Evolutionary conservation across 352 stramenopile species (phyloP).

Genomic region (Phytophthora chlamydospora): DNA sequence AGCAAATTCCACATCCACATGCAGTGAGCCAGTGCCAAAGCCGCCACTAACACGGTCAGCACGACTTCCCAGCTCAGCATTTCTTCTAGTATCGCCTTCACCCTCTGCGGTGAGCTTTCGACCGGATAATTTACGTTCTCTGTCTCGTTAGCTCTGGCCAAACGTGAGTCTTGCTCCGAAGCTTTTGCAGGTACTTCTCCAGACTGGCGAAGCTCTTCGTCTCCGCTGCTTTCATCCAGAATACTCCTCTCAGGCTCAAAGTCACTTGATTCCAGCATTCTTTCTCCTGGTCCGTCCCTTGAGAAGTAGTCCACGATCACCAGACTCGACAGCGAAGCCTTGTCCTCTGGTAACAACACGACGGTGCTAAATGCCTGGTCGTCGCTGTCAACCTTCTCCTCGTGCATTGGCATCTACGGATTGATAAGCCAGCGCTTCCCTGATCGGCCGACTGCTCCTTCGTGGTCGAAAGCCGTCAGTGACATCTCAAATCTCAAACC

Average conservation of each 20-base stretch:
- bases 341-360: conserved; percentile 25
- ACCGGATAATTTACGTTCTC: background rate
- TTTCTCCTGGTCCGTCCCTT: conserved; percentile 21
- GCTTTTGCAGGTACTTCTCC: background rate
- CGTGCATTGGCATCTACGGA: conserved; percentile 8
- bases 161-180: conserved; percentile 4
- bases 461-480: conserved; percentile 29
- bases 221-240: conserved; percentile 26
- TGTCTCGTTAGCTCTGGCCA: background rate
- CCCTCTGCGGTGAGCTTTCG: background rate
- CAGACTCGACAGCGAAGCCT: conserved; percentile 31
- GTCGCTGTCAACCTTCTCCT: conserved; percentile 13
- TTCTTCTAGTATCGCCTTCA: conserved; percentile 6
- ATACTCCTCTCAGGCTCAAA: conserved; percentile 14
- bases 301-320: conserved; percentile 43
- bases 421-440: too few species aligned
- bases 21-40: conserved; percentile 26
- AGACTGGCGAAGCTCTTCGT: conserved; percentile 16
- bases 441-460: conserved; percentile 11
- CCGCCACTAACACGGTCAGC: conserved; percentile 20
- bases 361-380: conserved; percentile 24
- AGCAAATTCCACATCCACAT: conserved; percentile 35
- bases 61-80: conserved; percentile 19
- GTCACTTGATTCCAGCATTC: conserved; percentile 1
- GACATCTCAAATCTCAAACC: conserved; percentile 26